phyloP scores from a whole-genome alignment of 768 basidiomycete genomes.

The Pisolithus orientalis region DNA sequence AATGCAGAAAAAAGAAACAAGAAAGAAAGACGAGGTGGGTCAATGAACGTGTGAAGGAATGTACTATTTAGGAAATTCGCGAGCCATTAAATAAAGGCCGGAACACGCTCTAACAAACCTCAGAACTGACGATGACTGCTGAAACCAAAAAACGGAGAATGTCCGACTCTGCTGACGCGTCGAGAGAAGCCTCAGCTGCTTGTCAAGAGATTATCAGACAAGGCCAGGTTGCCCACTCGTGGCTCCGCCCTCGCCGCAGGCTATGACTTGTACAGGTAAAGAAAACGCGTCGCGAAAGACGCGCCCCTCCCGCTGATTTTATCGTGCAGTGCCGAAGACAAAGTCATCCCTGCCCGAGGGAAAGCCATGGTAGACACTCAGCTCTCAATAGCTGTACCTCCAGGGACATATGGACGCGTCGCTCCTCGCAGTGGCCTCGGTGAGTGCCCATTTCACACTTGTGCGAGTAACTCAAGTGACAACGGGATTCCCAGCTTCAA shows the following conservation, averaged over 20 bases:
- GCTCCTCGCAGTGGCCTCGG: conserved; percentile 95
- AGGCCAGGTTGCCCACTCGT: conserved; percentile 78
- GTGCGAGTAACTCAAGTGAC: background rate
- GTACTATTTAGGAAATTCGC: too few relatives aligned
- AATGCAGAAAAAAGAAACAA: too few relatives aligned
- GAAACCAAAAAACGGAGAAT: conserved; percentile 57
- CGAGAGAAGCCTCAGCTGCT: conserved; percentile 51
- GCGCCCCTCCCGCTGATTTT: conserved; percentile 2
- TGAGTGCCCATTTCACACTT: conserved; percentile 31
- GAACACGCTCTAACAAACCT: conserved; percentile 7
- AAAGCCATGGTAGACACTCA: conserved; percentile 91
- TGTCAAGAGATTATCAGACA: conserved; percentile 79
- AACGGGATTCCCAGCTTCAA: conserved; percentile 58
- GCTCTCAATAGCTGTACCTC: conserved; percentile 88
- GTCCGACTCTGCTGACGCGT: conserved; percentile 32
- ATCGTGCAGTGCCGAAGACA: conserved; percentile 67
- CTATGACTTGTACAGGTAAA: conserved; percentile 89
- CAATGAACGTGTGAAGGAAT: background rate
- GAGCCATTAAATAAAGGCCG: conserved; percentile 11
- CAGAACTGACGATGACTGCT: conserved; percentile 11
- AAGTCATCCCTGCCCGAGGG: conserved; percentile 78
- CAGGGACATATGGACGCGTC: conserved; percentile 92
- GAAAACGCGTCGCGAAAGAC: background rate
- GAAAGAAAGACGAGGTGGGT: background rate
- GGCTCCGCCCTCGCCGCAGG: conserved; percentile 87